phyloP scores from a whole-genome alignment of 441 rosid genomes.

The Breynia disticha region DNA sequence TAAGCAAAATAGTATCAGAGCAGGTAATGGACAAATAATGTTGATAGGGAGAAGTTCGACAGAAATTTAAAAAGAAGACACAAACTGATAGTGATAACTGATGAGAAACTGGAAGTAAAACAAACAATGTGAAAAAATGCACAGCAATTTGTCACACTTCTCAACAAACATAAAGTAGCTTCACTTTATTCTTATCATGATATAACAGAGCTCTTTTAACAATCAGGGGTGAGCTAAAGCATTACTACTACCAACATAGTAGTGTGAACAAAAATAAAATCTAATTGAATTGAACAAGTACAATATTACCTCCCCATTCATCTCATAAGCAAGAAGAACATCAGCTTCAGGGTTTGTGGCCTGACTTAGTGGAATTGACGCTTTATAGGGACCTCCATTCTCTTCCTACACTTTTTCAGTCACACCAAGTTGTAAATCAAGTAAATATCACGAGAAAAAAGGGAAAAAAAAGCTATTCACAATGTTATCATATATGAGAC shows the following conservation, averaged over 20 bases:
- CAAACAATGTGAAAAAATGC: background rate
- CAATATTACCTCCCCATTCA: conserved; percentile 82
- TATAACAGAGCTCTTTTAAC: background rate
- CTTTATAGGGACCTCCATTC: conserved; percentile 96
- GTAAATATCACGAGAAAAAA: background rate
- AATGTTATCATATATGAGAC: conserved; percentile 4
- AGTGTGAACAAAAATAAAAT: conserved; percentile 7
- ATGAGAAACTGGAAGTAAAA: background rate
- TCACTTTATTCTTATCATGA: background rate
- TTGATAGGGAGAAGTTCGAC: background rate
- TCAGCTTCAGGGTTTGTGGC: conserved; percentile 94
- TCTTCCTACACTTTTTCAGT: conserved; percentile 56
- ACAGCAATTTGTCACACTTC: background rate
- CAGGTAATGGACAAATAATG: background rate
- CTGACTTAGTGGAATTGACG: conserved; percentile 81
- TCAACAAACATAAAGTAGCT: background rate
- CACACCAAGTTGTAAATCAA: background rate
- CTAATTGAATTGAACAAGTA: background rate
- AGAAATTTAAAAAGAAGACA: conserved; percentile 1
- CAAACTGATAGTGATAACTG: background rate
- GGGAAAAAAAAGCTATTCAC: conserved; percentile 6
- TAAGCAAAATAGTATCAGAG: conserved; percentile 11
- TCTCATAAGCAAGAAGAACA: conserved; percentile 94
- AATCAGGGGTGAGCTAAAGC: background rate
- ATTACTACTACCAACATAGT: background rate